These are phyloP conservation scores for Populus pruinosa DNA, from an alignment of 345 rosid species.

Conservation along the genomic window DNA sequence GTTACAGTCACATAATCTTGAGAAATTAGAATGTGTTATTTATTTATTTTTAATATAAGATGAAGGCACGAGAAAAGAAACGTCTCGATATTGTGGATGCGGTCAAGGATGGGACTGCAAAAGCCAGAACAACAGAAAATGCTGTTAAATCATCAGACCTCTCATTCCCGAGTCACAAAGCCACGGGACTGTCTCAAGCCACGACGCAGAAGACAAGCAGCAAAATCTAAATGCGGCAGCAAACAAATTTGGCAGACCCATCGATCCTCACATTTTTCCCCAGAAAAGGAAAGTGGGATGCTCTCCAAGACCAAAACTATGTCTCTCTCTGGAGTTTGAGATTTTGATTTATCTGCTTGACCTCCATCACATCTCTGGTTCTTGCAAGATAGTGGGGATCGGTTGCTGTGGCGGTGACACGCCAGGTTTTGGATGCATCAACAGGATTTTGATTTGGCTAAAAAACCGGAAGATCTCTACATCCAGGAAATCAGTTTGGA, in stretches of 20 bases:
- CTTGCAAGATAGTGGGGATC: not conserved
- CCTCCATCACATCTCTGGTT: not conserved
- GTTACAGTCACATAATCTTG: too few species aligned
- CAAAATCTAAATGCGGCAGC: not conserved
- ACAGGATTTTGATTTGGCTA: not conserved
- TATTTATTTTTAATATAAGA: too few species aligned
- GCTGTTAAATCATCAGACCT: too few species aligned
- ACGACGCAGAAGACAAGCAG: not conserved
- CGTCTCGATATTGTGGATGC: too few species aligned
- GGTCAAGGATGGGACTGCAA: too few species aligned
- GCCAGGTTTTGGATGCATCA: not conserved
- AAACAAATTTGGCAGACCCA: not conserved
- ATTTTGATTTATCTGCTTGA: not conserved
- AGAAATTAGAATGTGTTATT: too few species aligned
- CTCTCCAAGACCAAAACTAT: not conserved
- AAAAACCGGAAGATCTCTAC: too few species aligned
- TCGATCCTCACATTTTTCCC: not conserved
- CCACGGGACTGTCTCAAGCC: not conserved
- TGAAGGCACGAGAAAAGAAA: too few species aligned
- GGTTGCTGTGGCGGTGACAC: not conserved
- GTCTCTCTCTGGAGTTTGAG: not conserved
- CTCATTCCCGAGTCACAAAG: not conserved
- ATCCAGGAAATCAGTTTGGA: conserved; percentile 13
- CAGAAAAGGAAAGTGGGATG: too few species aligned
- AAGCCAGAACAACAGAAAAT: too few species aligned